A percentile compares a stretch with the other conserved stretches of the same genome.
Evolutionary conservation across 352 stramenopile genomes (phyloP).

Genomic region (Pythium grandisporangium): DNA sequence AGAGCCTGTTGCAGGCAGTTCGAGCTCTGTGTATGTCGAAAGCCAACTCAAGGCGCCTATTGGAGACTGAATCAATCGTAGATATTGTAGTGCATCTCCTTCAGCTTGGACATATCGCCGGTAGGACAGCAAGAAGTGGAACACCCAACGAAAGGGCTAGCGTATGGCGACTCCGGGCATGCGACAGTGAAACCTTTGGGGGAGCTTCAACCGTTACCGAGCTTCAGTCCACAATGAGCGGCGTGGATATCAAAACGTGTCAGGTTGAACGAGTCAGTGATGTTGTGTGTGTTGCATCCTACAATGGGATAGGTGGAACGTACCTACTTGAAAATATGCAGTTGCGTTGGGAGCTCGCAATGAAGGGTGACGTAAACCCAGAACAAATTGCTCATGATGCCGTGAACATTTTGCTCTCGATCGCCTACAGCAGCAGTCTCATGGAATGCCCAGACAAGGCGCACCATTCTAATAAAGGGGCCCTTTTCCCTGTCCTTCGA

Average conservation of each 20-base stretch:
- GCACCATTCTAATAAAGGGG: constrained; percentile 1
- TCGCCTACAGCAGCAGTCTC: constrained; percentile 59
- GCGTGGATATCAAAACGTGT: not conserved
- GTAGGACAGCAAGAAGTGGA: not conserved
- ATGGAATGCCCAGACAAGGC: constrained; percentile 9
- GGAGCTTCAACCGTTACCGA: too few species aligned
- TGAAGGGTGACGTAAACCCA: constrained; percentile 31
- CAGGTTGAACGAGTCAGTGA: constrained; percentile 4
- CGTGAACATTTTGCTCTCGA: constrained; percentile 41
- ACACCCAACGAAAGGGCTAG: too few species aligned
- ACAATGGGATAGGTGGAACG: not conserved
- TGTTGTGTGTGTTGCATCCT: constrained; percentile 4
- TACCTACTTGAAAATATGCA: constrained; percentile 56
- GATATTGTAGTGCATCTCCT: constrained; percentile 49
- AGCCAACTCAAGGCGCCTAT: constrained; percentile 40
- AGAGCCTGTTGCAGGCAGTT: constrained; percentile 40
- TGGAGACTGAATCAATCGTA: constrained; percentile 29
- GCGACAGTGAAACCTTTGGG: too few species aligned
- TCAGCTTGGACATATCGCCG: constrained; percentile 37
- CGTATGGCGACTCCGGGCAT: too few species aligned
- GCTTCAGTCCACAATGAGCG: too few species aligned
- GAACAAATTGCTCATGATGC: constrained; percentile 67
- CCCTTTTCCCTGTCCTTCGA: constrained; percentile 49
- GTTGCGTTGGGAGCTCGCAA: constrained; percentile 68
- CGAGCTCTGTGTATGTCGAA: constrained; percentile 39